These are phyloP conservation scores for Atkinsonella hypoxylon DNA, from an alignment of 2,329 filamentous ascomycete species.

Conservation along the genomic window DNA sequence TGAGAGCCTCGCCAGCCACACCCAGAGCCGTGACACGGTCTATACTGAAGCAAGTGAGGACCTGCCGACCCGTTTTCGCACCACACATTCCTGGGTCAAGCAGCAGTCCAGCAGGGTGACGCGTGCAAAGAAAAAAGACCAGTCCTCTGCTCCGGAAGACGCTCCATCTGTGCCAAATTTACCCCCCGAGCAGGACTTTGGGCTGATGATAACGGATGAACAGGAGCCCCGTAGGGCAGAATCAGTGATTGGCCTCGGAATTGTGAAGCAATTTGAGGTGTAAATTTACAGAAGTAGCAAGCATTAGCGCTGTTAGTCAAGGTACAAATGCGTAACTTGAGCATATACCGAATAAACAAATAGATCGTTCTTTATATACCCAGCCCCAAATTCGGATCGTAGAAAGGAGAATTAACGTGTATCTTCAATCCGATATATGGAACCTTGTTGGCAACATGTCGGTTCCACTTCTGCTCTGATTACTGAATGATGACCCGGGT, in stretches of 20 bases:
- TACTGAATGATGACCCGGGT: no score
- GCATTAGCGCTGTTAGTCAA: background rate
- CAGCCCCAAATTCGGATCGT: no score
- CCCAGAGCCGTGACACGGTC: conserved; percentile 31
- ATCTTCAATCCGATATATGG: no score
- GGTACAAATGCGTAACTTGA: no score
- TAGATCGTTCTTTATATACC: no score
- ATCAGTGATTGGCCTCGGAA: conserved; percentile 9
- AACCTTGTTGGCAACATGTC: no score
- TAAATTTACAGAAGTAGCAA: background rate
- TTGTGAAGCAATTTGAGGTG: background rate
- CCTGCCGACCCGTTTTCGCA: conserved; percentile 41
- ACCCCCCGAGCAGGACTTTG: conserved; percentile 33
- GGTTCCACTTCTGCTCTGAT: no score
- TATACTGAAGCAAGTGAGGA: conserved; percentile 44
- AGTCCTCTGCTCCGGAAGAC: conserved; percentile 9
- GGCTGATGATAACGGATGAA: conserved; percentile 39
- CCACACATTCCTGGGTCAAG: conserved; percentile 51
- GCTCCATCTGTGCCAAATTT: conserved; percentile 29
- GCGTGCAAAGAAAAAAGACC: conserved; percentile 29
- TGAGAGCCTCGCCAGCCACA: conserved; percentile 6
- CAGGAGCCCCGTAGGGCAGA: conserved; percentile 32
- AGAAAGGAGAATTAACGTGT: no score
- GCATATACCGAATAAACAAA: no score
- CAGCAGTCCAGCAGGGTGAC: conserved; percentile 47